Evolutionary conservation across 768 basidiomycete genomes (phyloP).

Genomic region (Candolleomyces eurysporus): DNA sequence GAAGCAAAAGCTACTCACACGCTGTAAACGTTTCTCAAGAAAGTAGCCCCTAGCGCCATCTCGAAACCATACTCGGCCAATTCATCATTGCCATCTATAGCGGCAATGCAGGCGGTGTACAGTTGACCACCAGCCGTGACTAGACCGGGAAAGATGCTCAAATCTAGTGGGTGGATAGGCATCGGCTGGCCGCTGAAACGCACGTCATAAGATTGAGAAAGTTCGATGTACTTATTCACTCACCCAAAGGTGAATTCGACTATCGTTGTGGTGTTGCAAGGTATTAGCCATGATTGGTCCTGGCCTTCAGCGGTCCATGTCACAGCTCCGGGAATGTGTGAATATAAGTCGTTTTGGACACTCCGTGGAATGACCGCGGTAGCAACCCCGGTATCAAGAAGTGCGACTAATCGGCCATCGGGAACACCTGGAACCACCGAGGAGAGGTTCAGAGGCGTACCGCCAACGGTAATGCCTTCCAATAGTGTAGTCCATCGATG

Average conservation of each 20-base stretch:
- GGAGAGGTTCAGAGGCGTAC: constrained; percentile 18
- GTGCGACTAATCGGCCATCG: constrained; percentile 23
- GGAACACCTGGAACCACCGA: constrained; percentile 30
- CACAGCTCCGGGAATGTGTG: constrained; percentile 21
- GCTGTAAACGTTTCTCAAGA: constrained; percentile 11
- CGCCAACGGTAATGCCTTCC: constrained; percentile 35
- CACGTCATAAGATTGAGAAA: neutral
- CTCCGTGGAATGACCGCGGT: neutral
- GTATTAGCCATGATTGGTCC: constrained; percentile 33
- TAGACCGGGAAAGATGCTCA: constrained; percentile 30
- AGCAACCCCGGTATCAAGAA: constrained; percentile 4
- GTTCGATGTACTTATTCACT: neutral
- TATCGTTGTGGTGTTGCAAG: constrained; percentile 31
- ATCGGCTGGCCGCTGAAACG: constrained; percentile 26
- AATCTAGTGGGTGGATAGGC: constrained; percentile 44
- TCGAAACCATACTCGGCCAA: constrained; percentile 21
- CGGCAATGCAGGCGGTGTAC: constrained; percentile 36
- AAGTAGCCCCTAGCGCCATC: constrained; percentile 4
- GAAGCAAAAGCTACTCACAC: constrained; percentile 2
- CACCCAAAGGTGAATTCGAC: constrained; percentile 40
- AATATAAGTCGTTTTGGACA: constrained; percentile 22
- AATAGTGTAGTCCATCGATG: constrained; percentile 42
- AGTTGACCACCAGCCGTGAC: constrained; percentile 23
- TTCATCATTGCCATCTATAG: constrained; percentile 29
- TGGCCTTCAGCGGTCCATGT: constrained; percentile 5